A percentile compares a stretch with the other conserved stretches of the same genome.
Evolutionary conservation across 2,329 filamentous ascomycete genomes (phyloP).

Genomic region (Xylaria digitata): DNA sequence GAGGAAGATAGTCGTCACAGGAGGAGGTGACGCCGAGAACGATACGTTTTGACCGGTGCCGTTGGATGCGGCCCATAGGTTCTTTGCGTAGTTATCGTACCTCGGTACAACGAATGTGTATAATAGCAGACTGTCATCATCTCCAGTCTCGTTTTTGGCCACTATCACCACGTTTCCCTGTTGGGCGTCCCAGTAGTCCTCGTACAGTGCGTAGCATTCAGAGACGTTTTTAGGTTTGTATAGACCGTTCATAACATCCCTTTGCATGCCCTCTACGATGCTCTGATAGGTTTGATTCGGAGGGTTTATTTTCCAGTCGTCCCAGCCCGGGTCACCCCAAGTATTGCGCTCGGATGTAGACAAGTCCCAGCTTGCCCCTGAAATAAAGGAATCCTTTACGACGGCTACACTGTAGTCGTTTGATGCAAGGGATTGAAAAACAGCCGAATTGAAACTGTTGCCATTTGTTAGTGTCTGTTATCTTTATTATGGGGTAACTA

Average conservation of each 20-base stretch:
- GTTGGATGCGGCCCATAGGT: constrained; percentile 46
- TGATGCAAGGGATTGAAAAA: constrained; percentile 39
- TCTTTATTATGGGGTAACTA: background rate
- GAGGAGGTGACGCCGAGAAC: constrained; percentile 11
- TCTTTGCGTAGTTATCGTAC: constrained; percentile 44
- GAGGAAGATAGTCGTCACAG: constrained; percentile 39
- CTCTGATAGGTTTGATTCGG: constrained; percentile 24
- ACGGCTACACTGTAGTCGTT: constrained; percentile 39
- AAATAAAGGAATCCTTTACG: constrained; percentile 37
- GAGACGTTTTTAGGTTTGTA: constrained; percentile 35
- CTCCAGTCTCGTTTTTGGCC: constrained; percentile 35
- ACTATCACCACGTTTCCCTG: constrained; percentile 40
- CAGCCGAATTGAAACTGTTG: constrained; percentile 39
- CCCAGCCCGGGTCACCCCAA: constrained; percentile 32
- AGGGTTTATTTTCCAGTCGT: constrained; percentile 28
- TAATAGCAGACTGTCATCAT: constrained; percentile 38
- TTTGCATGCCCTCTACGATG: constrained; percentile 34
- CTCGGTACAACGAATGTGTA: constrained; percentile 37
- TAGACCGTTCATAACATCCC: constrained; percentile 22
- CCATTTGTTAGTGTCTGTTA: constrained; percentile 4
- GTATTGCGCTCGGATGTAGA: constrained; percentile 37
- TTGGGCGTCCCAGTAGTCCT: constrained; percentile 39
- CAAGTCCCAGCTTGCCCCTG: constrained; percentile 31
- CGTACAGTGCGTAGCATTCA: constrained; percentile 37
- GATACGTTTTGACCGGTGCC: constrained; percentile 32